Conservation (phyloP, 176 grass and related monocot species). For the Eremochloa ophiuroides region DNA sequence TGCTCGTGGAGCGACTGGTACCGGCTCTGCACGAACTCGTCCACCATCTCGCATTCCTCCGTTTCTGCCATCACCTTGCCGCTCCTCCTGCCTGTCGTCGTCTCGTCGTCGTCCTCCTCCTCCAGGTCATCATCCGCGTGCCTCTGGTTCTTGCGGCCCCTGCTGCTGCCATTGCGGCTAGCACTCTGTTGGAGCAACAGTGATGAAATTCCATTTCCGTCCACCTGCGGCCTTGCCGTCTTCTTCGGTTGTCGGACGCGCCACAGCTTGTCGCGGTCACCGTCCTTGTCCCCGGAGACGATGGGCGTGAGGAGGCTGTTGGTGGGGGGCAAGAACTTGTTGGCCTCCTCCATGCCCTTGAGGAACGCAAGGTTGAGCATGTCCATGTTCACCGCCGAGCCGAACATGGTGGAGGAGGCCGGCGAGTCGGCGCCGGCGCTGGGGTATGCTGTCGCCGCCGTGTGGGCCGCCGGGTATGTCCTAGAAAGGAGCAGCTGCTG, state of each 20-base stretch:
- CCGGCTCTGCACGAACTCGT: slow-evolving; percentile 36
- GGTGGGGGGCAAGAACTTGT: slow-evolving; percentile 42
- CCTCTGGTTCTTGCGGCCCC: slow-evolving; percentile 34
- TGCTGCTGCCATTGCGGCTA: not conserved
- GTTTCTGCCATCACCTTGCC: slow-evolving; percentile 33
- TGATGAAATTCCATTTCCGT: slow-evolving; percentile 4
- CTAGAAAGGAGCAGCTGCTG: slow-evolving; percentile 24
- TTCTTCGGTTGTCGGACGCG: not conserved
- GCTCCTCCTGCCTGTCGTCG: slow-evolving; percentile 33
- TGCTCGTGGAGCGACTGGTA: slow-evolving; percentile 1
- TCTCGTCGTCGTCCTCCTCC: not conserved
- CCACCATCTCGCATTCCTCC: slow-evolving; percentile 46
- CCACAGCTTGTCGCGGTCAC: not conserved
- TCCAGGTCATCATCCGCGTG: slow-evolving; percentile 27
- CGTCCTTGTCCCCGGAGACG: not conserved
- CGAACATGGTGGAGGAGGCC: not conserved
- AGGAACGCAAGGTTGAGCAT: slow-evolving; percentile 36
- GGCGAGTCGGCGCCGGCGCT: not conserved
- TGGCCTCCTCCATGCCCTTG: slow-evolving; percentile 46
- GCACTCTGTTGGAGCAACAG: not conserved
- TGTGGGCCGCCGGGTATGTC: not conserved
- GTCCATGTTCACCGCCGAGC: not conserved
- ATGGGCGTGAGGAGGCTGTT: not conserved
- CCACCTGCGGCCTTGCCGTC: not conserved
- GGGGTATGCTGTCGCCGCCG: too few relatives aligned